Conservation (phyloP, 192 early-diverging fungal genomes). For the Umbelopsis sp. region DNA sequence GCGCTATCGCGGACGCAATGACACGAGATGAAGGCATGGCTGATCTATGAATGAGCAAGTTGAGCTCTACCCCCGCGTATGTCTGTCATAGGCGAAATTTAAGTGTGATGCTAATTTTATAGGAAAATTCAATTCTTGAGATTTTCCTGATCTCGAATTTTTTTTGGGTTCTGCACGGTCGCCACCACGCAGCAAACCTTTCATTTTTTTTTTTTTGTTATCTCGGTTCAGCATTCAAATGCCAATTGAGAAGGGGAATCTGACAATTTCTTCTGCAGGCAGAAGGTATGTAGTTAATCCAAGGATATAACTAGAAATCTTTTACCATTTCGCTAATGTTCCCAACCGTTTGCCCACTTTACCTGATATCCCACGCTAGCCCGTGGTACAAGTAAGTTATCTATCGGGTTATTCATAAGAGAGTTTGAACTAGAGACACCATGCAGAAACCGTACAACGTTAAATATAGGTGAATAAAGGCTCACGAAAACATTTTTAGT, state of each 20-base stretch:
- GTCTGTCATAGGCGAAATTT: not conserved
- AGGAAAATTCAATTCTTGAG: not conserved
- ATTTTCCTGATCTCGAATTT: not conserved
- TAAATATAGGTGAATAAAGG: too few species aligned
- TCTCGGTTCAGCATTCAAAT: not conserved
- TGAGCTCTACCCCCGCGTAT: not conserved
- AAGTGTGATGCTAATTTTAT: not conserved
- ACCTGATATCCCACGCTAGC: not conserved
- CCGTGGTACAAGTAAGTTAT: conserved; percentile 17
- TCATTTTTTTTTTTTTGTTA: not conserved
- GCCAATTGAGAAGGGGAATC: conserved; percentile 6
- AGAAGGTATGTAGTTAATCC: not conserved
- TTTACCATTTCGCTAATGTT: not conserved
- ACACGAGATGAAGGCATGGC: conserved; percentile 14
- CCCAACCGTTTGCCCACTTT: not conserved
- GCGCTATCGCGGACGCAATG: conserved; percentile 7
- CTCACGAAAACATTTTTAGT: conserved; percentile 25
- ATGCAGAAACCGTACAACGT: too few species aligned
- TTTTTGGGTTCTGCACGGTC: not conserved
- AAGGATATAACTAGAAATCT: not conserved
- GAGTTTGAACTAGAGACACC: not conserved
- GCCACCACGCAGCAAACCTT: not conserved
- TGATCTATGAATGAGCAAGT: not conserved
- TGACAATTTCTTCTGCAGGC: conserved; percentile 14
- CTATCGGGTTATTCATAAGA: not conserved